Evolutionary conservation across 768 basidiomycete genomes (phyloP), one percentile per base, ranked within the genome.

Genomic region (Suillus clintonianus): DNA sequence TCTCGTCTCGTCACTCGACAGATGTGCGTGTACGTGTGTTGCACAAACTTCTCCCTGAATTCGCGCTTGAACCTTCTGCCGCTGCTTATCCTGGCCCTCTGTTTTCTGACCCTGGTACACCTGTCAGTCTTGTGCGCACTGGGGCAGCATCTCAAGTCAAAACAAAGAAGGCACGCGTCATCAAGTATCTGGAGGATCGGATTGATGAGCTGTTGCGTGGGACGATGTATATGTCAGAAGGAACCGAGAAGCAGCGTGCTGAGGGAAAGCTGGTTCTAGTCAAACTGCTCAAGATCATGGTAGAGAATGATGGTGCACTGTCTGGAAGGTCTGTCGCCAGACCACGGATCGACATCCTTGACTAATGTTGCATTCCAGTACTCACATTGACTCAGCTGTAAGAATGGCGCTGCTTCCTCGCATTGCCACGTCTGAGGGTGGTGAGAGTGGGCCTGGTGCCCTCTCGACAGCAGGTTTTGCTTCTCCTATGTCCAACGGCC

Each of bases 281-380:
- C 34, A 88, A 84, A 65, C 72, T 98, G 43, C 76, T 99, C 51
- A 89, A 83, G 71, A 79, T 91, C 9, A 84, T 99, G 85, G 83
- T 98, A 1, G 91, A 96, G 67, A 88, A 96, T 66, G 95, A 99
- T 66, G 97, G 97, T 0, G 86, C 86, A 60, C 77, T 97, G 22
- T 86, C 88, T 37, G 95, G 94, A 79, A 91, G 87, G 96, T 98
- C 80, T 61, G 17, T 19, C 10, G 24, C 30, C 41, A 53, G 24
- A 27, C 51, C 13, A n/a, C 43, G n/a, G 37, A 30, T 1, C 19
- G 30, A 45, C 45, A 50, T 30, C 39, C 37, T 42, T 65, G 61
- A 22, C 74, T 76, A 41, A 76, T 36, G 54, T 45, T 59, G n/a
- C 24, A 14, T 17, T 50, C 58, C 81, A 82, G 89, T 59, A 77